phyloP scores from a whole-genome alignment of 2,329 filamentous ascomycete genomes.

The Colletotrichum sp. region DNA sequence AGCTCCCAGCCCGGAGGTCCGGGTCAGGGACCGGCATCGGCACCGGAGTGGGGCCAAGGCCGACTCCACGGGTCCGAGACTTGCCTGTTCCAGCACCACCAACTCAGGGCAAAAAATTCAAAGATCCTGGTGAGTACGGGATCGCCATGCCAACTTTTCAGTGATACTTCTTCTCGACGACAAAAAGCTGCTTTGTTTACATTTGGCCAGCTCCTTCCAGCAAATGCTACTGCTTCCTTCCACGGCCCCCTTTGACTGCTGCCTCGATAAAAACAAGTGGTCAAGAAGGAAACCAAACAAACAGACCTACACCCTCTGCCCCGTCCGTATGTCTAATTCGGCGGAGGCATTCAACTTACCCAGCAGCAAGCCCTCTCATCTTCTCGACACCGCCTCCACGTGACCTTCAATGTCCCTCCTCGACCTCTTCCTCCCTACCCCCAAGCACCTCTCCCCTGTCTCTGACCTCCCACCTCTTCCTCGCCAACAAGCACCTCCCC shows the following conservation, averaged over 20 bases:
- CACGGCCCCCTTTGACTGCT: neutral
- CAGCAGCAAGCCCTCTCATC: no score
- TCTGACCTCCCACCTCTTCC: neutral
- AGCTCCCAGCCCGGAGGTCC: neutral
- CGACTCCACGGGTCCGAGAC: neutral
- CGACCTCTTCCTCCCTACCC: fast-evolving
- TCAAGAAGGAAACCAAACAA: no score
- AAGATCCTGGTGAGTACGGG: neutral
- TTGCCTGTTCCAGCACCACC: neutral
- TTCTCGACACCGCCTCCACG: neutral
- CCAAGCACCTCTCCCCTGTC: fast-evolving
- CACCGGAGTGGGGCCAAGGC: neutral
- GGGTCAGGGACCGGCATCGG: no score
- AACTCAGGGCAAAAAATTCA: fast-evolving
- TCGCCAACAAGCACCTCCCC: neutral
- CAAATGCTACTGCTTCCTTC: neutral
- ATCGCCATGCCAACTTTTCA: neutral
- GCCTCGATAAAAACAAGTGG: no score
- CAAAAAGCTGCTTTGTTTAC: neutral
- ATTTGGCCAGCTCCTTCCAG: neutral
- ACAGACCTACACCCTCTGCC: no score
- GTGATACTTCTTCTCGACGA: neutral
- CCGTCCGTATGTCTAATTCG: no score
- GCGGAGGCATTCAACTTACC: no score
- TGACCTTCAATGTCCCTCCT: neutral